A percentile compares a stretch with the other conserved stretches of the same genome.
Evolutionary conservation across 2,329 filamentous ascomycete genomes (phyloP).

Genomic region (Paracoccidioides brasiliensis): DNA sequence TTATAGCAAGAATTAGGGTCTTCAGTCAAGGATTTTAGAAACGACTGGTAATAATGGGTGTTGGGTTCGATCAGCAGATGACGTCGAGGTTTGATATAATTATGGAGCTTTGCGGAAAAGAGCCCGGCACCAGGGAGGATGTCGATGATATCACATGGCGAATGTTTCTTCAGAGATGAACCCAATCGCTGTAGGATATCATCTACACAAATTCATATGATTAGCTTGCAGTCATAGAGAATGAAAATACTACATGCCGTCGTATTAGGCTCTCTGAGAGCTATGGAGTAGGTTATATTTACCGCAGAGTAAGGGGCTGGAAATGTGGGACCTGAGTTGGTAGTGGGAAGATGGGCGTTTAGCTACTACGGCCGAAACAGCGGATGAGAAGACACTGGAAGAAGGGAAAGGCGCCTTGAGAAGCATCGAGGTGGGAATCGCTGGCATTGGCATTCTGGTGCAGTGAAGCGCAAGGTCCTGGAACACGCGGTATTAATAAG

Average conservation of each 20-base stretch:
- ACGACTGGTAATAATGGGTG: constrained; percentile 42
- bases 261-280: background rate
- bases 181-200: constrained; percentile 59
- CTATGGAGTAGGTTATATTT: constrained; percentile 7
- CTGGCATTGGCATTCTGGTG: background rate
- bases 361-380: constrained; percentile 8
- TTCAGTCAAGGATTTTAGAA: constrained; percentile 46
- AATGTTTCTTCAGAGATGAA: constrained; percentile 53
- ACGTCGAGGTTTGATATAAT: constrained; percentile 59
- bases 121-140: constrained; percentile 68
- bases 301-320: constrained; percentile 25
- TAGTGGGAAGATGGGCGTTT: constrained; percentile 13
- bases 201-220: constrained; percentile 30
- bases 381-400: constrained; percentile 15
- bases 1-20: constrained; percentile 35
- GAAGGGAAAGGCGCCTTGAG: background rate
- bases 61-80: constrained; percentile 76
- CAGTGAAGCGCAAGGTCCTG: background rate
- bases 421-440: background rate
- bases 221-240: background rate
- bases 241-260: background rate
- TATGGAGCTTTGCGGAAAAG: constrained; percentile 66
- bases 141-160: constrained; percentile 75
- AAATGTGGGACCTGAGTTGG: constrained; percentile 13
- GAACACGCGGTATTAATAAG: background rate